Evolutionary conservation across 768 basidiomycete species (phyloP).

Genomic region (Termitomyces sp.): DNA sequence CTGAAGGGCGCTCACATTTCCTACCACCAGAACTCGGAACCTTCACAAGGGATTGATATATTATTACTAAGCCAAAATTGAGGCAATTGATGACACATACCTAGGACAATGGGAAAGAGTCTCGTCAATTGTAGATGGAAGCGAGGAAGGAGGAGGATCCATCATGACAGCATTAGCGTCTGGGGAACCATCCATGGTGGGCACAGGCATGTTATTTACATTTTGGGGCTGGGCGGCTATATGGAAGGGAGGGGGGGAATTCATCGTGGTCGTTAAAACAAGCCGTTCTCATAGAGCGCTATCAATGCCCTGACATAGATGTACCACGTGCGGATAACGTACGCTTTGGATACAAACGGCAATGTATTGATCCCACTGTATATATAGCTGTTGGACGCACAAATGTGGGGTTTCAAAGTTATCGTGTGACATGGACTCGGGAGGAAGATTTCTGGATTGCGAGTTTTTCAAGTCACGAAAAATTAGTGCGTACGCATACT

Average conservation of each 20-base stretch:
- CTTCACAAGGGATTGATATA: not conserved
- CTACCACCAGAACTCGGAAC: constrained; percentile 1
- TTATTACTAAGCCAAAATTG: not conserved
- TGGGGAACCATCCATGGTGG: not conserved
- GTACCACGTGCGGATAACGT: not conserved
- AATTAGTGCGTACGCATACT: no score
- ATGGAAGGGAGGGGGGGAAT: not conserved
- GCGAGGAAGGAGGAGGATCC: not conserved
- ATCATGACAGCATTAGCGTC: not conserved
- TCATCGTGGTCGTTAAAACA: not conserved
- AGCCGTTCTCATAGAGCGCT: not conserved
- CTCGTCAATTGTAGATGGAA: not conserved
- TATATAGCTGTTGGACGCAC: no score
- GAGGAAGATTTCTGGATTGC: not conserved
- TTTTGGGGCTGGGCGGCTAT: not conserved
- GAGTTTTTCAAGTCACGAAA: no score
- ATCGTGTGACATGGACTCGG: not conserved
- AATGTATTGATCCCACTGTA: not conserved
- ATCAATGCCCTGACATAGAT: not conserved
- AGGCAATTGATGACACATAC: not conserved
- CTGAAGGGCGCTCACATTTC: not conserved
- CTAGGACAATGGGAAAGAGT: not conserved
- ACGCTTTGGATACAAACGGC: not conserved
- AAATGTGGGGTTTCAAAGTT: not conserved
- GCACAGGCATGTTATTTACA: not conserved